Evolutionary conservation across 345 rosid species (phyloP).

Genomic region (Garcia nutans): DNA sequence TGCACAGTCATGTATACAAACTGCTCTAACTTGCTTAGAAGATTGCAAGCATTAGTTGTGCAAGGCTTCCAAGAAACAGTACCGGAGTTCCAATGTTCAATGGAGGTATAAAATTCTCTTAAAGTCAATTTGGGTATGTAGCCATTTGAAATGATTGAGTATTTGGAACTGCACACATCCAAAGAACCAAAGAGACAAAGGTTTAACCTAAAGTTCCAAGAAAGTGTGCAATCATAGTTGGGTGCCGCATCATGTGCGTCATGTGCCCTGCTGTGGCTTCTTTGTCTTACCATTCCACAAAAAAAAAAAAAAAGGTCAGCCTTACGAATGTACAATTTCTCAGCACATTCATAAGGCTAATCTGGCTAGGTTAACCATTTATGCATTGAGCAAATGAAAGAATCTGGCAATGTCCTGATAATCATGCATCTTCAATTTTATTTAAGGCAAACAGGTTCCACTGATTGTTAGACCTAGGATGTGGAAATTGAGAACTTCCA

Average conservation of each 20-base stretch:
- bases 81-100: not conserved
- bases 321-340: not conserved
- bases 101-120: not conserved
- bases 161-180: too few species aligned
- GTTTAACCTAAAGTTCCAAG: not conserved
- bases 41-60: not conserved
- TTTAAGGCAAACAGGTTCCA: not conserved
- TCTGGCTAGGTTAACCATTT: not conserved
- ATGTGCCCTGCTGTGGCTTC: not conserved
- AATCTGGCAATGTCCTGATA: not conserved
- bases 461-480: not conserved
- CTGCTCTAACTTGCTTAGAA: not conserved
- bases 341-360: not conserved
- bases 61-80: not conserved
- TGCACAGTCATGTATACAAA: too few species aligned
- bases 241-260: not conserved
- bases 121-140: too few species aligned
- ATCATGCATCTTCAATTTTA: not conserved
- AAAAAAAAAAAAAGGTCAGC: not conserved
- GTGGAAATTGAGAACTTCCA: not conserved
- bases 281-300: not conserved
- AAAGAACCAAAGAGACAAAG: not conserved
- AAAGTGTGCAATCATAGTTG: not conserved
- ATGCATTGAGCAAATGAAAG: not conserved
- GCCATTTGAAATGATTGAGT: too few species aligned